A percentile compares a stretch with the other conserved stretches of the same genome.
phyloP scores from a whole-genome alignment of 345 rosid genomes.

The Iberis pinnata region DNA sequence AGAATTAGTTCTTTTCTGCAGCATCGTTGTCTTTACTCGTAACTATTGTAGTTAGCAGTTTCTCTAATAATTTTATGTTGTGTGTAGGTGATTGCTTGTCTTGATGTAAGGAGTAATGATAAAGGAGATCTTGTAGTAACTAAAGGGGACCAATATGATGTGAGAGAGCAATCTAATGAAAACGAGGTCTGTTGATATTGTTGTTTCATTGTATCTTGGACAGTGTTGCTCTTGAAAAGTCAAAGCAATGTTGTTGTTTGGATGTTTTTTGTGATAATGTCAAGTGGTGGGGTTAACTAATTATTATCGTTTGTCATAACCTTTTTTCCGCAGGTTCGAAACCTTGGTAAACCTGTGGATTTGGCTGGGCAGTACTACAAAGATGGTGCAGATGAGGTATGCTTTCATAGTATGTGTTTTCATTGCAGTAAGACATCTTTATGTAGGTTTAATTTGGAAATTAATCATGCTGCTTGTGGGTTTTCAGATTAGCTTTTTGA shows the following conservation, averaged over 20 bases:
- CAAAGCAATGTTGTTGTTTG: conserved; percentile 5
- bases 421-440: background rate
- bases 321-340: conserved; percentile 58
- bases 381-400: conserved; percentile 96
- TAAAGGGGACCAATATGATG: conserved; percentile 96
- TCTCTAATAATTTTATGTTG: conserved; percentile 8
- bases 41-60: background rate
- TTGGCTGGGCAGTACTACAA: conserved; percentile 81
- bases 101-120: conserved; percentile 93
- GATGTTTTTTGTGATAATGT: background rate
- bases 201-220: conserved; percentile 5
- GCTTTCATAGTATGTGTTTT: conserved; percentile 17
- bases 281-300: conserved; percentile 6
- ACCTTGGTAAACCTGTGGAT: conserved; percentile 97
- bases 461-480: conserved; percentile 18
- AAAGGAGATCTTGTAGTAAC: conserved; percentile 96
- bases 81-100: conserved; percentile 89
- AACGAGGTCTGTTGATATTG: conserved; percentile 58
- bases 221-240: background rate
- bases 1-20: background rate
- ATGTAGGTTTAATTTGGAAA: conserved; percentile 10
- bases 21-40: background rate
- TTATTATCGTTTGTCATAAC: background rate
- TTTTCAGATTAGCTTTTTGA: conserved; percentile 82
- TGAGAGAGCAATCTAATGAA: conserved; percentile 72